Conservation (phyloP, 2,329 filamentous ascomycete genomes). For the Cladosporium sp. region DNA sequence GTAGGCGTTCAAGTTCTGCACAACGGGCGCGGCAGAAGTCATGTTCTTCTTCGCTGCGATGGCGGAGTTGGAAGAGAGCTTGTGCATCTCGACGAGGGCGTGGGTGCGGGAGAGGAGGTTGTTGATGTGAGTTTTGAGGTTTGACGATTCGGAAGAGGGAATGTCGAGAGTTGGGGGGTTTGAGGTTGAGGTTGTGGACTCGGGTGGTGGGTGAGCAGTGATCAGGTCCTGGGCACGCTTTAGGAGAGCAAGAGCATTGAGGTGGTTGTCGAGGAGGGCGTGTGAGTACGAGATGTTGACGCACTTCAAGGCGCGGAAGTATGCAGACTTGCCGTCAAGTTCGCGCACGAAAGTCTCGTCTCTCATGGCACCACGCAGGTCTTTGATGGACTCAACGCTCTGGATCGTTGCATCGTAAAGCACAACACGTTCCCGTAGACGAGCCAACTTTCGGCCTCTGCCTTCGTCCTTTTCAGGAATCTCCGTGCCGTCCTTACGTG, state of each 20-base stretch:
- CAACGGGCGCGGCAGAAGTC: slow-evolving; percentile 60
- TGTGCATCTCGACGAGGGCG: slow-evolving; percentile 80
- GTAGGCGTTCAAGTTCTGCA: slow-evolving; percentile 76
- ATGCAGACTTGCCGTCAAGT: slow-evolving; percentile 74
- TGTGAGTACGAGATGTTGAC: slow-evolving; percentile 86
- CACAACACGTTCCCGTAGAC: slow-evolving; percentile 81
- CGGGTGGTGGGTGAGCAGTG: slow-evolving; percentile 36
- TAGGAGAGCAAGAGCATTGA: slow-evolving; percentile 83
- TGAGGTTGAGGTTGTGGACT: slow-evolving; percentile 40
- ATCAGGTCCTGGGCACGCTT: slow-evolving; percentile 69
- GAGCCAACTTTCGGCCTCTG: slow-evolving; percentile 72
- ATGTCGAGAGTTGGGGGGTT: slow-evolving; percentile 69
- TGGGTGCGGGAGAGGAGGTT: slow-evolving; percentile 78
- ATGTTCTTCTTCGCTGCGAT: slow-evolving; percentile 50
- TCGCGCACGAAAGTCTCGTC: slow-evolving; percentile 75
- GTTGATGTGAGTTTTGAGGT: slow-evolving; percentile 64
- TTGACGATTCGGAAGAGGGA: slow-evolving; percentile 57
- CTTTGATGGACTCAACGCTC: slow-evolving; percentile 85
- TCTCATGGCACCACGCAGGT: slow-evolving; percentile 84
- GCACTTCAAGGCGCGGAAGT: slow-evolving; percentile 89
- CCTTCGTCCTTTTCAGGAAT: slow-evolving; percentile 62
- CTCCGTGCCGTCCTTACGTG: slow-evolving; percentile 52
- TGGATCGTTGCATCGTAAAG: slow-evolving; percentile 90
- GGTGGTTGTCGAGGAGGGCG: slow-evolving; percentile 68
- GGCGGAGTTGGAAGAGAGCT: slow-evolving; percentile 55